Conservation (phyloP, 805 yeast genomes). For the Lachancea meyersii region DNA sequence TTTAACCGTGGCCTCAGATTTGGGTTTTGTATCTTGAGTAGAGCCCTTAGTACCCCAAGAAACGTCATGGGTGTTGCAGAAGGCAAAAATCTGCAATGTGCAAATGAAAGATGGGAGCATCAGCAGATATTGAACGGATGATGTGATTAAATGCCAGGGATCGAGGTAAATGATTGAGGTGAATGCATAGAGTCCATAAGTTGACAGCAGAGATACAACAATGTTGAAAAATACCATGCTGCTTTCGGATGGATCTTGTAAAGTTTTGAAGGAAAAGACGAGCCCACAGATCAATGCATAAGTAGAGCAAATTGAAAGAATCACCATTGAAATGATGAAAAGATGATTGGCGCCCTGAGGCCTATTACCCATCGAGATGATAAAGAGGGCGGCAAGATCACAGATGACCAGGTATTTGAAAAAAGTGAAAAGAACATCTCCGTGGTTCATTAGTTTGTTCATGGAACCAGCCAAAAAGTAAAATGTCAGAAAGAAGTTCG, state of each 20-base stretch:
- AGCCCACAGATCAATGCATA: conserved; percentile 81
- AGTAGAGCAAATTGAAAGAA: conserved; percentile 70
- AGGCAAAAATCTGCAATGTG: conserved; percentile 90
- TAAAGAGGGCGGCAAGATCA: conserved; percentile 78
- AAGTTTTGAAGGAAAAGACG: conserved; percentile 60
- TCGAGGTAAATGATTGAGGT: conserved; percentile 83
- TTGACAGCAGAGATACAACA: conserved; percentile 77
- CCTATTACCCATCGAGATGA: conserved; percentile 92
- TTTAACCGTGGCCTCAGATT: conserved; percentile 76
- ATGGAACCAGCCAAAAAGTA: conserved; percentile 89
- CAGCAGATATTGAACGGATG: conserved; percentile 80
- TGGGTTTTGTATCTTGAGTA: conserved; percentile 57
- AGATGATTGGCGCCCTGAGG: conserved; percentile 91
- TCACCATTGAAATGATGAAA: conserved; percentile 64
- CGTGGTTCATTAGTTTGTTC: conserved; percentile 50
- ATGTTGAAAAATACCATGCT: conserved; percentile 61
- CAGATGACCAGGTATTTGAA: conserved; percentile 82
- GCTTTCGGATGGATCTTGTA: conserved; percentile 36
- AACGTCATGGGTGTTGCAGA: conserved; percentile 96
- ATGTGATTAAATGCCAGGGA: conserved; percentile 93
- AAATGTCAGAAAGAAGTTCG: conserved; percentile 88
- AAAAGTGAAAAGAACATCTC: conserved; percentile 74
- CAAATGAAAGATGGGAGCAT: conserved; percentile 89
- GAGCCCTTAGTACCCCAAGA: conserved; percentile 99
- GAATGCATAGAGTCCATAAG: conserved; percentile 81